phyloP scores from a whole-genome alignment of 495 filamentous ascomycete species.

The Lasiosphaeris hirsuta region DNA sequence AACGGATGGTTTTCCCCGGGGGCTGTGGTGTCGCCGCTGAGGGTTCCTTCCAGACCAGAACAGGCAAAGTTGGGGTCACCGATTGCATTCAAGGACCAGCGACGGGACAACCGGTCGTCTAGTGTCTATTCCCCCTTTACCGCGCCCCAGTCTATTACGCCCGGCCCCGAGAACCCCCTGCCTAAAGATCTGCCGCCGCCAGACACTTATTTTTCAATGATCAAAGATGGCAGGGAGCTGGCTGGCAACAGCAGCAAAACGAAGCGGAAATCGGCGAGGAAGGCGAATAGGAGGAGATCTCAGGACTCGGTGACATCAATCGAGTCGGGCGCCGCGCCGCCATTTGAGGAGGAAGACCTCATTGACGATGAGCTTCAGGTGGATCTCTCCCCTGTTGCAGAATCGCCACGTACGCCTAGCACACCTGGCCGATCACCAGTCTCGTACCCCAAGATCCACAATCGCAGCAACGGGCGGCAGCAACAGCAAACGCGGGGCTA shows the following conservation, averaged over 20 bases:
- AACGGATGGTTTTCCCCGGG: slow-evolving; percentile 25
- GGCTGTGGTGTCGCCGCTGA: slow-evolving; percentile 24
- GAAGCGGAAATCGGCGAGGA: slow-evolving; percentile 14
- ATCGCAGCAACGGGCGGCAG: not conserved
- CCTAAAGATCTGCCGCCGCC: not conserved
- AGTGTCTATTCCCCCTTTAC: slow-evolving; percentile 15
- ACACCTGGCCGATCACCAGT: slow-evolving; percentile 39
- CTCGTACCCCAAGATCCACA: slow-evolving; percentile 41
- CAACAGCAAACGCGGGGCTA: not conserved
- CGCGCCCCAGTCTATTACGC: slow-evolving; percentile 3
- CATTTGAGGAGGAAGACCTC: slow-evolving; percentile 23
- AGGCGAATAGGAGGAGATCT: slow-evolving; percentile 18
- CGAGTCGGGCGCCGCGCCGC: slow-evolving; percentile 19
- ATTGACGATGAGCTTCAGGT: slow-evolving; percentile 23
- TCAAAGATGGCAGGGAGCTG: slow-evolving; percentile 19
- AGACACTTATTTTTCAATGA: slow-evolving; percentile 15
- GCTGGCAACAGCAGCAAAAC: slow-evolving; percentile 6
- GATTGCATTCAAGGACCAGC: slow-evolving; percentile 24
- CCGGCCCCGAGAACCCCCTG: slow-evolving; percentile 14
- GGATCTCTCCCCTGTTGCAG: slow-evolving; percentile 43
- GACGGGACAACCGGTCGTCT: slow-evolving; percentile 8
- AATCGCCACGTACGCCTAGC: slow-evolving; percentile 33
- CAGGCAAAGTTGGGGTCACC: slow-evolving; percentile 25
- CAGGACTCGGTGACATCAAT: slow-evolving; percentile 29
- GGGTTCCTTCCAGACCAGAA: slow-evolving; percentile 17